Base-by-base conservation (phyloP, 306 rosid genomes). In the Prunus salicina region DNA sequence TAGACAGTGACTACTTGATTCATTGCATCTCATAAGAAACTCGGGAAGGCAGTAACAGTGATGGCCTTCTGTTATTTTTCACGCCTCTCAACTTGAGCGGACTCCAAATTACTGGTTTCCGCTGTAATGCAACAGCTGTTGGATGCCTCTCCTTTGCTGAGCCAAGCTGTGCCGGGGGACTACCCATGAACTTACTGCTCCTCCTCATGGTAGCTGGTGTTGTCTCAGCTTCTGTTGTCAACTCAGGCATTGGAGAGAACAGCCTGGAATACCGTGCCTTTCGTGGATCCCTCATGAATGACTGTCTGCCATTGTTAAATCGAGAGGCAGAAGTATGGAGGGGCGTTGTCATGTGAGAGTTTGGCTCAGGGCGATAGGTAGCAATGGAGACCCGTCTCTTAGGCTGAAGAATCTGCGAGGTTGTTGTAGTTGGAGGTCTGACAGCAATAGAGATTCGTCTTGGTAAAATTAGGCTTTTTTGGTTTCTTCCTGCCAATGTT, bases 351-450 rank as follows among this genome's bases (percentile, higher is more conserved):
- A 85, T 70, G 71, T 89, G 79, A 75, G 91, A 84, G 72, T 55
- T 84, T 25, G 88, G 56, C 61, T 96, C 91, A 0, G 90, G 88
- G 46, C 86, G 90, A n/a, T 83, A 6, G 32, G 93, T 86, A 65
- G 98, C 96, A 43, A 90, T 80, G 18, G 99, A 90, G 79, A 91
- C 97, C 3, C 96, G 85, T 78, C 97, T 95, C 88, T 84, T 90
- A 18, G 99, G 97, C 80, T 92, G 91, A 77, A 84, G 64, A 67
- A 86, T 46, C 77, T 1, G 78, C 25, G 27, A 19, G 41, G 78
- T 81, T 45, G 83, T 28, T n/a, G 64, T 14, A 10, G 81, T 22
- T 2, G 84, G 67, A 14, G 93, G 89, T 72, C 93, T 89, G 69
- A 82, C 73, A 18, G 93, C 90, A 65, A 93, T 80, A 18, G 98